Percentiles rank a stretch among this genome's conserved stretches.
Conservation (phyloP, 1,284 basidiomycete genomes). For the Cryptococcus sp. region DNA sequence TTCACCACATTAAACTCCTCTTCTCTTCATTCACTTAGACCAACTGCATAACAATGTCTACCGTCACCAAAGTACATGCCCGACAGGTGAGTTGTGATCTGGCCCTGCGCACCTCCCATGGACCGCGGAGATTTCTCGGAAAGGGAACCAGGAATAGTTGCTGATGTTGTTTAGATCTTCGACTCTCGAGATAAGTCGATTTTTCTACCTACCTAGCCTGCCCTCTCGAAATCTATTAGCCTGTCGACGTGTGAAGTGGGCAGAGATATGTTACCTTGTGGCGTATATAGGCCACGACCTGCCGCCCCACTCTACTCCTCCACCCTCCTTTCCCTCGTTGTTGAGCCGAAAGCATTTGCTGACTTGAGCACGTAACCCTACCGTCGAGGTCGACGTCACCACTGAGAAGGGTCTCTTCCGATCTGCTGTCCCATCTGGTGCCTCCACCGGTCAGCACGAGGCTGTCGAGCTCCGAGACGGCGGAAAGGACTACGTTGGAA, state of each 20-base stretch:
- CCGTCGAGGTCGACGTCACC: conserved; percentile 89
- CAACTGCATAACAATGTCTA: conserved; percentile 59
- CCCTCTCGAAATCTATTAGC: not conserved
- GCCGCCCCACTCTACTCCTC: too few relatives aligned
- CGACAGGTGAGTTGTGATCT: conserved; percentile 64
- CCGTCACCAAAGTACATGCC: conserved; percentile 73
- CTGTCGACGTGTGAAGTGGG: not conserved
- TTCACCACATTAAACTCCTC: too few relatives aligned
- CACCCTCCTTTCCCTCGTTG: not conserved
- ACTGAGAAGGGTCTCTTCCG: conserved; percentile 89
- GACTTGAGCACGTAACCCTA: conserved; percentile 61
- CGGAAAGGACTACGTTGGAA: conserved; percentile 94
- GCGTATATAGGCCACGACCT: too few relatives aligned
- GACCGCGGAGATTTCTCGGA: conserved; percentile 4
- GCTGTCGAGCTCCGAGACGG: conserved; percentile 98
- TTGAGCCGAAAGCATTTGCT: conserved; percentile 10
- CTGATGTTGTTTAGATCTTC: conserved; percentile 65
- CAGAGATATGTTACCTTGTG: too few relatives aligned
- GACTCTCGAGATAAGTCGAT: conserved; percentile 72
- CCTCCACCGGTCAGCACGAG: conserved; percentile 97
- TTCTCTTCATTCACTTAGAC: not conserved
- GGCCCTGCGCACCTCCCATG: not conserved
- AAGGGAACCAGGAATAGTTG: not conserved
- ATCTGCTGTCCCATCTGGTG: conserved; percentile 94
- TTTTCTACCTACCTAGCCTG: not conserved